Evolutionary conservation across 2,329 filamentous ascomycete species (phyloP), one percentile per base, ranked within the genome.

Genomic region (Sporothrix variecibatus): DNA sequence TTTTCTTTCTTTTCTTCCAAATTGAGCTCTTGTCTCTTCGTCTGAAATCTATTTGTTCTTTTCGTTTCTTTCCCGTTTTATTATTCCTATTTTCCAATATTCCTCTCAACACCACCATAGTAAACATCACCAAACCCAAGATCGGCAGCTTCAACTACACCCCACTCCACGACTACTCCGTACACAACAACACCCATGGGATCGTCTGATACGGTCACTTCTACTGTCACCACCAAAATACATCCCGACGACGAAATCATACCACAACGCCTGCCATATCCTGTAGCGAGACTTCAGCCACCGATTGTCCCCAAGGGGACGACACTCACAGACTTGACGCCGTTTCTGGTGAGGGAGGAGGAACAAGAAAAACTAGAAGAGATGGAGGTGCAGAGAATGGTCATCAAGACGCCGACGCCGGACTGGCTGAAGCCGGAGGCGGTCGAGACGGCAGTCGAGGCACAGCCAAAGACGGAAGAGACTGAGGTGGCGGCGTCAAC

Each of bases 351-450:
- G 62, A n/a, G 7, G 9, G 31, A 46, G n/a, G 38, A 65, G n/a
- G 38, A 28, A 11, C 2, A 56, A 1, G 23, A 15, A 3, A 15
- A 65, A 17, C 11, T 65, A n/a, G 28, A 65, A 11, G 34, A 12
- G 9, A 65, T 68, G 43, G 64, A 68, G 64, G 40, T 68, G 40
- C 64, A 68, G 43, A 26, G 64, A 23, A 31, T 51, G 26, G 64
- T 34, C 0, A 51, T 34, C 6, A 40, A n/a, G 26, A 28, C 23
- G 40, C 23, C 26, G 40, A 43, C 34, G 5, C 51, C 51, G 51
- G 51, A 28, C 11, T 56, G 23, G 51, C 9, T 56, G 51, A 28
- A 4, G 51, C 23, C 23, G 23, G 23, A 56, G 23, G 9, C 9
- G 1, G 15, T 15, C 3, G 40, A 9, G 9, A 8, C n/a, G 1